Percentiles rank a stretch among this genome's conserved stretches.
Conservation (phyloP, 2,329 filamentous ascomycete genomes). For the Exophiala oligosperma region DNA sequence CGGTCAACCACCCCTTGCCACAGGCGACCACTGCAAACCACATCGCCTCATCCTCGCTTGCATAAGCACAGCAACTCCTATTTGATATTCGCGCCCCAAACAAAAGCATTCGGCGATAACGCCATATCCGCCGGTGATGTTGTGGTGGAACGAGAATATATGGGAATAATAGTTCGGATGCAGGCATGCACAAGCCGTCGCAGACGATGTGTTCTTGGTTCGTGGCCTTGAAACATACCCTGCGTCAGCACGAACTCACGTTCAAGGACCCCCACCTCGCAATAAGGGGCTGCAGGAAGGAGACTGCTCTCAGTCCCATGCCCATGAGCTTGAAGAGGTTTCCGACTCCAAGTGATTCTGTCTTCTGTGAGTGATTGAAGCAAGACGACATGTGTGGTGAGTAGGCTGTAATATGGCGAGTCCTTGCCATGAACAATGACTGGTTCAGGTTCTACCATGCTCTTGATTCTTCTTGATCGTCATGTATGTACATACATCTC, state of each 20-base stretch:
- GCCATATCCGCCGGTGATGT: constrained; percentile 28
- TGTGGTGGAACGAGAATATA: constrained; percentile 20
- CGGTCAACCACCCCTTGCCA: too few species aligned
- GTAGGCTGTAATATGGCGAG: too few species aligned
- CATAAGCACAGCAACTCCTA: background rate
- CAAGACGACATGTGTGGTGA: too few species aligned
- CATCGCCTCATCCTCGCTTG: too few species aligned
- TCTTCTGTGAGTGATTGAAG: too few species aligned
- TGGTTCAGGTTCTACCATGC: background rate
- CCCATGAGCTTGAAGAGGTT: too few species aligned
- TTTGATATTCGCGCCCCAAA: constrained; percentile 11
- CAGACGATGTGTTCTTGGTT: constrained; percentile 31
- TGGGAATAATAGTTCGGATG: constrained; percentile 11
- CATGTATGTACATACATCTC: constrained; percentile 23
- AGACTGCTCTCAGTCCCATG: background rate
- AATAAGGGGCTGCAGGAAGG: background rate
- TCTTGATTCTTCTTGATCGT: too few species aligned
- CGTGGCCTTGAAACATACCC: constrained; percentile 2
- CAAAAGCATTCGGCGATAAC: constrained; percentile 26
- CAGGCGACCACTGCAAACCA: too few species aligned
- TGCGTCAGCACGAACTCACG: too few species aligned
- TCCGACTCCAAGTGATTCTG: too few species aligned
- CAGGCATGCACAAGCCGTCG: constrained; percentile 30
- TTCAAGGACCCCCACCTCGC: too few species aligned
- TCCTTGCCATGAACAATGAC: too few species aligned